Base-by-base conservation (phyloP, 805 yeast genomes). In the Candida ipomoeae region DNA sequence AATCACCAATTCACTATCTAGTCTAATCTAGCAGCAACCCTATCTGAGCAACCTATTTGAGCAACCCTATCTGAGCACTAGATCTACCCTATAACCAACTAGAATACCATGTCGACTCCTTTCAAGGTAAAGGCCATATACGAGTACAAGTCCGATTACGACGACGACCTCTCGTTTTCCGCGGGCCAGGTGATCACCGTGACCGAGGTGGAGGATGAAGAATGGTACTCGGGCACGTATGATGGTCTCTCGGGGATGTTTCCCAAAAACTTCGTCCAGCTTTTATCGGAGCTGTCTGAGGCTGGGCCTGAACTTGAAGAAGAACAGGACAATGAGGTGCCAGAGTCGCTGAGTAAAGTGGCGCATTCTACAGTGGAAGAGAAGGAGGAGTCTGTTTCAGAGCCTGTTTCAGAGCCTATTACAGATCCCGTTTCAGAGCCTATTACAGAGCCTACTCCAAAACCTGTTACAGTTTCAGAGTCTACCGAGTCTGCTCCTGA, bases 181-280 rank as follows among this genome's bases (percentile, higher is more conserved):
- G 80, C 73, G 4, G 91, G 87, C 18, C 89, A 87, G 64, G 56
- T 79, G 29, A 84, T 92, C 56, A 80, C 82, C 3, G 97, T 92
- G 26, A 82, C 84, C 5, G 82, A 80, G 36, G 75, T 88, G 48
- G 96, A 89, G 58, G 97, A 92, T 65, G 96, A 84, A 6, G 96
- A 91, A 55, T 94, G 98, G 98, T 86, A 81, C 62, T 73, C 79
- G 37, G 99, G 99, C 3, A 70, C 75, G 4, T 86, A 79, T 59
- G 70, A 71, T 32, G 88, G 88, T 5, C 67, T 70, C 41, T 67
- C 79, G 18, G 99, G 99, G 6, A 84, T 91, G 71, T 94, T 94
- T 60, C 99, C 99, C 3, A 81, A 79, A 63, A 83, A 82, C 62
- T 92, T 89, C 70, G 98, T 92, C 5, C 38, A 42, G 34, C 38